A percentile compares a stretch with the other conserved stretches of the same genome.
These are phyloP conservation scores for Penicillium glabrum DNA, from an alignment of 2,329 filamentous ascomycete species.

Conservation along the genomic window DNA sequence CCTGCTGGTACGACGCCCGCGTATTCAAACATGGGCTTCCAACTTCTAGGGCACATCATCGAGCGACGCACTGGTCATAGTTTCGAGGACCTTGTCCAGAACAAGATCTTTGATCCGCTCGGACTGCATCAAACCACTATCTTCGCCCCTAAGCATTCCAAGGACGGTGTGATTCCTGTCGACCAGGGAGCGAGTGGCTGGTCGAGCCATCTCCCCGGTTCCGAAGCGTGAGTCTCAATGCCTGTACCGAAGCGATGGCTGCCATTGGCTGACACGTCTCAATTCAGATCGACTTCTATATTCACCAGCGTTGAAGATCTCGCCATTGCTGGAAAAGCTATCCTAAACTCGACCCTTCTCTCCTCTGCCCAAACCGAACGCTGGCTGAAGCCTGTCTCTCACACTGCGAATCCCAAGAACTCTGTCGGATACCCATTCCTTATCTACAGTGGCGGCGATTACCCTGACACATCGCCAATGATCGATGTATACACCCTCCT, in stretches of 20 bases:
- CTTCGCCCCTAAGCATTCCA: constrained; percentile 28
- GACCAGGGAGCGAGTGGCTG: constrained; percentile 30
- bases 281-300: constrained; percentile 28
- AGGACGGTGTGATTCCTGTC: constrained; percentile 37
- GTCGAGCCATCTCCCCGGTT: constrained; percentile 31
- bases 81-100: constrained; percentile 32
- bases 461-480: constrained; percentile 20
- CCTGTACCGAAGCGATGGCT: constrained; percentile 18
- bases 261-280: not conserved
- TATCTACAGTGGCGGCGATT: constrained; percentile 30
- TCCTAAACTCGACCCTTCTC: constrained; percentile 40
- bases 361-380: constrained; percentile 32
- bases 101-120: constrained; percentile 33
- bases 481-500: constrained; percentile 36
- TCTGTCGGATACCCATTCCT: constrained; percentile 41
- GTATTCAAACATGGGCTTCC: constrained; percentile 43
- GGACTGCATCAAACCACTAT: constrained; percentile 29
- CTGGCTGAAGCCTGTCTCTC: constrained; percentile 44
- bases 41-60: constrained; percentile 38
- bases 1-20: constrained; percentile 28
- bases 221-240: constrained; percentile 21
- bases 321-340: constrained; percentile 38
- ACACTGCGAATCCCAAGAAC: constrained; percentile 34
- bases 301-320: constrained; percentile 39
- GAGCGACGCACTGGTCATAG: constrained; percentile 36